Conservation (phyloP, 1,284 basidiomycete species). For the Sporisorium exsertum region DNA sequence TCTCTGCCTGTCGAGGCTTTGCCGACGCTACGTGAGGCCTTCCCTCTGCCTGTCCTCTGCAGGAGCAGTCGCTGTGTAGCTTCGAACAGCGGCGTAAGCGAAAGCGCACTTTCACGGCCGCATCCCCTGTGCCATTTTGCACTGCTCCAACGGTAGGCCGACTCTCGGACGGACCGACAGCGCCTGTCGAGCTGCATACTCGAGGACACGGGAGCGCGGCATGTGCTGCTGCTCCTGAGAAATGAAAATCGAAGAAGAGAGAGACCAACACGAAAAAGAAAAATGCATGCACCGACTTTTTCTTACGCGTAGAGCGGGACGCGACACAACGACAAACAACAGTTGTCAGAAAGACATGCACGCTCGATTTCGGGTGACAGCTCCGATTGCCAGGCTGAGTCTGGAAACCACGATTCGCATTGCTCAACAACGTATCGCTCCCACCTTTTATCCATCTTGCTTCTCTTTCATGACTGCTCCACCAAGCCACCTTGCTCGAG, state of each 20-base stretch:
- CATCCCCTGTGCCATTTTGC: background rate
- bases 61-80: background rate
- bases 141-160: background rate
- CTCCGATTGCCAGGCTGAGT: background rate
- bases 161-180: background rate
- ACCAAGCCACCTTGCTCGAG: background rate
- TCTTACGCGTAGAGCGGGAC: background rate
- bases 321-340: background rate
- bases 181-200: no score
- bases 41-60: background rate
- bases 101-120: background rate
- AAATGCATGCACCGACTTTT: background rate
- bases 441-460: background rate
- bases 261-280: background rate
- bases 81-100: background rate
- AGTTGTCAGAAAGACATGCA: no score
- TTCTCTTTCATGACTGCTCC: background rate
- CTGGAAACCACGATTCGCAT: background rate
- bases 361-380: background rate
- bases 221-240: no score
- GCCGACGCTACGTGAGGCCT: background rate
- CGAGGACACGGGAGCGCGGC: no score
- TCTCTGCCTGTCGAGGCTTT: background rate
- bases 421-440: no score
- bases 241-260: no score